Base-by-base conservation (phyloP, 768 basidiomycete species). In the Termitomyces eurrhizus region DNA sequence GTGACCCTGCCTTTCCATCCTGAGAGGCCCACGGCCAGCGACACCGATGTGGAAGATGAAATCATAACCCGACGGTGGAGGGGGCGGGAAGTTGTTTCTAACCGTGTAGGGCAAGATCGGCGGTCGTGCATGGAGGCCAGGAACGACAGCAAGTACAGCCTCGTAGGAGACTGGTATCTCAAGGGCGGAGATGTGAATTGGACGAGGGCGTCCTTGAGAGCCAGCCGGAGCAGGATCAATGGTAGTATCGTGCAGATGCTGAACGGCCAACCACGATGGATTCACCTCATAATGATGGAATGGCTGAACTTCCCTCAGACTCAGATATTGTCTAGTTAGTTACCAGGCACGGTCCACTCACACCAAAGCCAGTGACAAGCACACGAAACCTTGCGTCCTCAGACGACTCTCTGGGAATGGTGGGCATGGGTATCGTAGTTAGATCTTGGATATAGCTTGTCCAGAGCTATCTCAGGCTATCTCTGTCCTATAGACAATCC, bases 11-110 rank as follows among this genome's bases (percentile, higher is more conserved):
- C 82, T 77, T 69, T 90, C 88, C 77, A 90, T 79, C 24, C 85
- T 77, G 56, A 89, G 66, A 0, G 83, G 79, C 0, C 88, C 88
- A 13, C 85, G 78, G 16, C 84, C 83, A 6, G 86, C 87, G 21
- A 87, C 83, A 4, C 88, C 88, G 33, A 90, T 77, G 65, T 90
- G 88, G 65, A 89, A 82, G 56, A 89, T 80, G 65, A 90, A 83
- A 67, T 89, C 88, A 65, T 84, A 89, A 13, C 85, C 86, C 54
- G 73, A 73, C 21, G 71, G 69, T 26, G 82, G 80, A 1, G 80
- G 72, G 29, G 78, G 63, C 29, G 79, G 69, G 33, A 73, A 74
- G 3, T 68, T 66, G 14, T 66, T 53, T 18, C 69, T 67, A 6
- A 72, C 72, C n/a, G 76, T 70, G 7, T 72, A 69, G 4, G 79